phyloP scores from a whole-genome alignment of 352 stramenopile genomes.

The Sclerospora graminicola region DNA sequence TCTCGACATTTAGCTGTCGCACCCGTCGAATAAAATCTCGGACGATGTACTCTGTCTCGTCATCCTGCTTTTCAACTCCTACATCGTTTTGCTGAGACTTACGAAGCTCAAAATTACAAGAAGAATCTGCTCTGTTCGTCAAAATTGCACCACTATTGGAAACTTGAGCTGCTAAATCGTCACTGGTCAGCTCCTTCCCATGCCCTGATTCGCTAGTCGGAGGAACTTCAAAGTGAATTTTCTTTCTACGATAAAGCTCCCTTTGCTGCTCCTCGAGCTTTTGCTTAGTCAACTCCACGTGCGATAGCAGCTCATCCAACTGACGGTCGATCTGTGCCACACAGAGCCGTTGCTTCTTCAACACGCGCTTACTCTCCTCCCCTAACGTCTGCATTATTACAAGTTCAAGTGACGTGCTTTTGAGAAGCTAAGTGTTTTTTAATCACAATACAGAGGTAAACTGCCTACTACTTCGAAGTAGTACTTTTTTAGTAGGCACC shows the following conservation, averaged over 20 bases:
- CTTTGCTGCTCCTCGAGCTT: slow-evolving; percentile 46
- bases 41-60: slow-evolving; percentile 54
- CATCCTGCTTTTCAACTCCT: slow-evolving; percentile 38
- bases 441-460: too few species aligned
- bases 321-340: slow-evolving; percentile 51
- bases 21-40: slow-evolving; percentile 58
- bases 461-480: too few species aligned
- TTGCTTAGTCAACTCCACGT: slow-evolving; percentile 49
- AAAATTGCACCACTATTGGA: not conserved
- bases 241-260: slow-evolving; percentile 56
- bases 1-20: slow-evolving; percentile 57
- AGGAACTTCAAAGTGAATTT: slow-evolving; percentile 12
- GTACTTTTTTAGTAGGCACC: too few species aligned
- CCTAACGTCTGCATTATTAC: slow-evolving; percentile 41
- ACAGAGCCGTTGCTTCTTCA: slow-evolving; percentile 65
- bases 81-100: slow-evolving; percentile 20
- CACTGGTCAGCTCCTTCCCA: slow-evolving; percentile 1
- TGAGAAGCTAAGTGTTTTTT: too few species aligned
- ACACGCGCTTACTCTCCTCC: slow-evolving; percentile 46
- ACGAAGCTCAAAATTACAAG: slow-evolving; percentile 3
- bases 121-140: not conserved
- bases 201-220: slow-evolving; percentile 2
- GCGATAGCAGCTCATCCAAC: slow-evolving; percentile 45
- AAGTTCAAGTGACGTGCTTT: too few species aligned
- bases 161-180: slow-evolving; percentile 6